A percentile compares a stretch with the other conserved stretches of the same genome.
These are phyloP conservation scores for Phytopythium montanum DNA, from an alignment of 352 stramenopile genomes.

Conservation along the genomic window DNA sequence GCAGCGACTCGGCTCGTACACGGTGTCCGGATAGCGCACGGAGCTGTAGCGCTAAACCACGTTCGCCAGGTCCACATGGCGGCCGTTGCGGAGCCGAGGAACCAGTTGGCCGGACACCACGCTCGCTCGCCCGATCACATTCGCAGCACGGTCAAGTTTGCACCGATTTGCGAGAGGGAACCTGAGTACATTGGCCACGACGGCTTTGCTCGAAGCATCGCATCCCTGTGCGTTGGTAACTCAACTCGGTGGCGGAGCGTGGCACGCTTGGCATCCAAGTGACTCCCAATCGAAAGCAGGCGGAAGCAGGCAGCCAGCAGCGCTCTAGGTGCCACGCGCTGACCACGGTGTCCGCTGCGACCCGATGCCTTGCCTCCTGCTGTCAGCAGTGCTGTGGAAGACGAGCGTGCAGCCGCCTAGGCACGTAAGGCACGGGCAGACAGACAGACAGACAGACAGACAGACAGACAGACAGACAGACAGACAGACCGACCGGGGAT, in stretches of 20 bases:
- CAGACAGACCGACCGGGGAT: too few species aligned
- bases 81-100: not conserved
- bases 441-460: too few species aligned
- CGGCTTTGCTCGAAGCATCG: not conserved
- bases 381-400: too few species aligned
- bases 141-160: not conserved
- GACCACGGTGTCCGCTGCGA: not conserved
- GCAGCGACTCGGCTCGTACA: not conserved
- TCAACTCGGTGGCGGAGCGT: conserved; percentile 6
- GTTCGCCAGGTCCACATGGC: not conserved
- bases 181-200: not conserved
- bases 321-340: not conserved
- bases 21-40: not conserved
- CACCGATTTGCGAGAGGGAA: not conserved
- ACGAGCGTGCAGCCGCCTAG: too few species aligned
- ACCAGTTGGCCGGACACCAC: not conserved
- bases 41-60: not conserved
- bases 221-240: not conserved
- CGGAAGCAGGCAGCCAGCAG: not conserved
- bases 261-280: not conserved
- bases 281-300: not conserved
- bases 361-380: not conserved
- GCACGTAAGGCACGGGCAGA: too few species aligned
- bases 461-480: too few species aligned
- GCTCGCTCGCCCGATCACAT: not conserved